phyloP scores from a whole-genome alignment of 768 basidiomycete species.

The Collybiopsis luxurians region DNA sequence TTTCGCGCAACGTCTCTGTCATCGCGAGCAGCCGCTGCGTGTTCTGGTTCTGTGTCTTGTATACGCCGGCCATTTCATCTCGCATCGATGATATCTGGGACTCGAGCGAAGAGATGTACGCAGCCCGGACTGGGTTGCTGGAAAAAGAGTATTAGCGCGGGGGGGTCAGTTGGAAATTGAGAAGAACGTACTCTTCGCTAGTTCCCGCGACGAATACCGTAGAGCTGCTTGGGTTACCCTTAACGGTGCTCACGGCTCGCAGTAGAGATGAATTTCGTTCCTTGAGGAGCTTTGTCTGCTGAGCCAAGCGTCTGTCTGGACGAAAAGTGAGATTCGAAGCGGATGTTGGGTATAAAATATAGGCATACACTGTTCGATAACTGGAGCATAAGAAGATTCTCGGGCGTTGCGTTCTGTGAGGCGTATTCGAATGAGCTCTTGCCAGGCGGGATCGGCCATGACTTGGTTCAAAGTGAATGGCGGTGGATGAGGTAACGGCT shows the following conservation, averaged over 20 bases:
- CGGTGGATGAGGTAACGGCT: background rate
- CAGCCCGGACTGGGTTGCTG: slow-evolving; percentile 83
- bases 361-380: slow-evolving; percentile 89
- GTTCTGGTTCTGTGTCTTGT: slow-evolving; percentile 96
- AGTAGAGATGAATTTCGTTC: slow-evolving; percentile 89
- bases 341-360: slow-evolving; percentile 13
- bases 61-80: slow-evolving; percentile 90
- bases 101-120: slow-evolving; percentile 90
- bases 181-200: slow-evolving; percentile 64
- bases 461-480: background rate
- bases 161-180: slow-evolving; percentile 9
- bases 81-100: slow-evolving; percentile 90
- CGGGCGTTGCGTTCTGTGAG: slow-evolving; percentile 81
- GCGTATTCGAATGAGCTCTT: slow-evolving; percentile 74
- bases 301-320: slow-evolving; percentile 86
- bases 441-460: slow-evolving; percentile 85
- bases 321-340: slow-evolving; percentile 10
- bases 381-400: slow-evolving; percentile 75
- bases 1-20: slow-evolving; percentile 93
- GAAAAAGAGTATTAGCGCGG: slow-evolving; percentile 6
- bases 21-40: slow-evolving; percentile 89
- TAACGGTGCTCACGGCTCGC: slow-evolving; percentile 76
- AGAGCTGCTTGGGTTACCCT: slow-evolving; percentile 57
- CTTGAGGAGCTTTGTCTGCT: slow-evolving; percentile 88
- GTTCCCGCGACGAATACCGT: slow-evolving; percentile 59